Base-by-base conservation (phyloP, 192 early-diverging fungal genomes). In the Allomyces arbusculus region DNA sequence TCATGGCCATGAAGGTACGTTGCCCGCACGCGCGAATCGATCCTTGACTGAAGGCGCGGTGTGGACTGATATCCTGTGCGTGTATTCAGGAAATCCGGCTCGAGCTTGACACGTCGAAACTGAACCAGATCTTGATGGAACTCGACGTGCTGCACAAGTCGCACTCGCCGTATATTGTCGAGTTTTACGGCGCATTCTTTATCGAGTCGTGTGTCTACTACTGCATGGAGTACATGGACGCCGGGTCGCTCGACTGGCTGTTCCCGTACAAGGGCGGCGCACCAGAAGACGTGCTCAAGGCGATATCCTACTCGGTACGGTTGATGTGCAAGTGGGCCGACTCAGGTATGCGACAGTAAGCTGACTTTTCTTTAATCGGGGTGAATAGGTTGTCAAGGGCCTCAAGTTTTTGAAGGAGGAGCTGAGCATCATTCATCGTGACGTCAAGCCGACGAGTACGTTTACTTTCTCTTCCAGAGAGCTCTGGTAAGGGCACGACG, bases 191-290 rank as follows among this genome's bases (percentile, higher is more conserved):
- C 9, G 91, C 93, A 0, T 97, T 95, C 74, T 91, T 94, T 64
- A 84, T 91, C 67, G 94, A 96, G 69, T 86, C 86, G 22, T 91
- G 90, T 73, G 94, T 96, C 10, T 96, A 94, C 73, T 92, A 92
- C 70, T 92, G 89, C 70, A 97, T 97, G 91, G 94, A 97, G 75
- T 97, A 82, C 70, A 97, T 97, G 94, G 94, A 97, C 68, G 89
- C 83, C 61, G 94, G 92, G 61, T 93, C 91, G 23, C 70, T 95
- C 45, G 91, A 94, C 68, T 81, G 82, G 20, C 72, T 95, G 33
- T 58, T 20, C 50, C 16, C 16, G 50, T 93, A 94, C 65, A 77
- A 82, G 19, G 79, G 79, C 25, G 91, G 90, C 24, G 80, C 90
- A 1, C 88, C 88, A 19, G 92, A 95, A 73, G 78, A 80, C 65